phyloP scores from a whole-genome alignment of 495 filamentous ascomycete species.

The Aspergillus ellipticus region DNA sequence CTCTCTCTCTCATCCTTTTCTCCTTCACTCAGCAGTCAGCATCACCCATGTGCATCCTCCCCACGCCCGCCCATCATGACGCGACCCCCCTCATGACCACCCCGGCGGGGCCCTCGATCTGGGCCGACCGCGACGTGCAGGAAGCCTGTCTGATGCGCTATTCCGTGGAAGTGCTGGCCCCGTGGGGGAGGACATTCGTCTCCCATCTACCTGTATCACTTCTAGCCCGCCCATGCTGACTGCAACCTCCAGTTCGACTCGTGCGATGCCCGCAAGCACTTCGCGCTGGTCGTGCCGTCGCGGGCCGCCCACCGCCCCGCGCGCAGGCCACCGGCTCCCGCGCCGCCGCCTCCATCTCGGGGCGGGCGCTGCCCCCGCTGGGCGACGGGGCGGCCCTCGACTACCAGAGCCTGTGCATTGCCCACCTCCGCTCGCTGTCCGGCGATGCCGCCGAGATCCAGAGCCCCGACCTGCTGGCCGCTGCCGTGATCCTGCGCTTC shows the following conservation, averaged over 20 bases:
- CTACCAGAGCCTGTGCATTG: conserved; percentile 28
- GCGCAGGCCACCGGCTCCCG: conserved; percentile 8
- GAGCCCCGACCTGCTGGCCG: conserved; percentile 27
- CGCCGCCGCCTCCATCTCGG: neutral
- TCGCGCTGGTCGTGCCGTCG: conserved; percentile 8
- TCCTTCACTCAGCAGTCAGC: neutral
- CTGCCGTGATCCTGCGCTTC: conserved; percentile 30
- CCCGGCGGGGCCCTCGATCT: neutral
- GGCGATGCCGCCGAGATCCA: conserved; percentile 15
- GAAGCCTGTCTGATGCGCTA: conserved; percentile 9
- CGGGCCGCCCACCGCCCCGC: conserved; percentile 8
- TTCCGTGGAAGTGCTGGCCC: conserved; percentile 8
- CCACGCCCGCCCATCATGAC: neutral
- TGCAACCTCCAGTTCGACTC: conserved; percentile 11
- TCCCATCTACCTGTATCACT: no score
- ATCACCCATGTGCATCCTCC: neutral
- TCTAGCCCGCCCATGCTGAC: neutral
- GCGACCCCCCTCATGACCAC: neutral
- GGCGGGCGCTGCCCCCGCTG: conserved; percentile 6
- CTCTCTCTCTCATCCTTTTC: neutral
- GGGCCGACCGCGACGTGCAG: neutral
- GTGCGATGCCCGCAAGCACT: conserved; percentile 10
- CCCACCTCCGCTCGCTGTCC: conserved; percentile 18
- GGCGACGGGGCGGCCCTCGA: conserved; percentile 20
- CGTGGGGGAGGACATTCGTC: neutral